Base-by-base conservation (phyloP, 495 filamentous ascomycete genomes). In the Aspergillus mulundensis region DNA sequence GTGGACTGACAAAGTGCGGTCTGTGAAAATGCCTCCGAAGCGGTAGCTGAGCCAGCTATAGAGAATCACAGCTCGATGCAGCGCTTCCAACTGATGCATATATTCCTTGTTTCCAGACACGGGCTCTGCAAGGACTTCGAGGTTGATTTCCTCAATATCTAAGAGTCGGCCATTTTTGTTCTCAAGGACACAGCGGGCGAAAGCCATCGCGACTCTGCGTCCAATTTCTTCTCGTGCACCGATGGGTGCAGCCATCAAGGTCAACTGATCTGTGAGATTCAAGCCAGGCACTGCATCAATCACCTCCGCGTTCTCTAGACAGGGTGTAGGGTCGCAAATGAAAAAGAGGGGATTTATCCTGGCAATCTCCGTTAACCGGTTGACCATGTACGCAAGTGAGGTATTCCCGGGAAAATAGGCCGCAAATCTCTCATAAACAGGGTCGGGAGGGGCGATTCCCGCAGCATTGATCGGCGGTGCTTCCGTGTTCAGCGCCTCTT, bases 31-130 rank as follows among this genome's bases (percentile, higher is more conserved):
- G 48, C 91, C 90, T 11, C 85, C 66, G 58, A 86, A 86, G 5
- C 84, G 76, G 60, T 78, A 88, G 54, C 82, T 83, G 16, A 97
- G 77, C 94, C 94, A 98, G 7, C 92, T 76, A 61, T 96, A 98
- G 18, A 93, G 69, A 18, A 93, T 87, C 30, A 97, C 70, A 15
- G 82, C 75, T 65, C 88, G 90, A 71, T 98, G 95, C 20, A 97
- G 72, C 16, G 60, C 63, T 70, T 97, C 95, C 42, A 96, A 70
- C 7, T 75, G 66, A 24, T 69, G 63, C 58, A 97, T 67, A 51
- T 89, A 87, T 0, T 75, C 65, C 45, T 70, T 78, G 48, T 65
- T 66, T 12, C 56, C 63, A 6, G 63, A 76, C 7, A 71, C 71
- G 2, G 74, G 73, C 39, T 77, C 62, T 47, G 83, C 88, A 3